A percentile compares a stretch with the other conserved stretches of the same genome.
Evolutionary conservation across 805 yeast genomes (phyloP).

Genomic region (Yarrowia keelungensis): DNA sequence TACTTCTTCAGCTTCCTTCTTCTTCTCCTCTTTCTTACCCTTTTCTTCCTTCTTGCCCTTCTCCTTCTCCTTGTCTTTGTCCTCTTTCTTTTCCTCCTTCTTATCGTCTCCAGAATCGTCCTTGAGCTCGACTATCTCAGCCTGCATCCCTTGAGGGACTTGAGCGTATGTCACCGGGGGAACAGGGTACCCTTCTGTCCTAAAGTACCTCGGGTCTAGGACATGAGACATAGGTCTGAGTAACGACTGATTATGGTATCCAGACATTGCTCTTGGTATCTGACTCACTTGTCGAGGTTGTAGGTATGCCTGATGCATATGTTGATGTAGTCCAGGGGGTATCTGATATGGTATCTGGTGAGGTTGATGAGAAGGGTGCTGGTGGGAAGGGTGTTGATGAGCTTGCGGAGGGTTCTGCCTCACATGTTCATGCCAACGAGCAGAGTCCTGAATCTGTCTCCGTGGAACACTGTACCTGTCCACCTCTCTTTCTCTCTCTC

Average conservation of each 20-base stretch:
- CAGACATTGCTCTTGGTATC: not conserved
- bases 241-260: slow-evolving; percentile 26
- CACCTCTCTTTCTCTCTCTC: slow-evolving; percentile 1
- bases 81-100: not conserved
- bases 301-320: not conserved
- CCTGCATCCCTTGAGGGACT: slow-evolving; percentile 18
- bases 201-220: slow-evolving; percentile 1
- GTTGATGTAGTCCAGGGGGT: not conserved
- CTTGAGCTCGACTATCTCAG: slow-evolving; percentile 19
- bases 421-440: slow-evolving; percentile 31
- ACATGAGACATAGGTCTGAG: slow-evolving; percentile 10
- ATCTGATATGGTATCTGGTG: slow-evolving; percentile 8
- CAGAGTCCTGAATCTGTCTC: slow-evolving; percentile 1
- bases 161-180: slow-evolving; percentile 8
- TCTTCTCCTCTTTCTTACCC: not conserved
- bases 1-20: not conserved
- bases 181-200: slow-evolving; percentile 18
- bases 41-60: not conserved
- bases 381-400: not conserved
- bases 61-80: not conserved
- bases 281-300: not conserved
- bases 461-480: slow-evolving; percentile 28
- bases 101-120: slow-evolving; percentile 1
- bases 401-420: not conserved
- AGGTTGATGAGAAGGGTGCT: not conserved